Base-by-base conservation (phyloP, 148 eudicot genomes). In the Nepenthes gracilis region DNA sequence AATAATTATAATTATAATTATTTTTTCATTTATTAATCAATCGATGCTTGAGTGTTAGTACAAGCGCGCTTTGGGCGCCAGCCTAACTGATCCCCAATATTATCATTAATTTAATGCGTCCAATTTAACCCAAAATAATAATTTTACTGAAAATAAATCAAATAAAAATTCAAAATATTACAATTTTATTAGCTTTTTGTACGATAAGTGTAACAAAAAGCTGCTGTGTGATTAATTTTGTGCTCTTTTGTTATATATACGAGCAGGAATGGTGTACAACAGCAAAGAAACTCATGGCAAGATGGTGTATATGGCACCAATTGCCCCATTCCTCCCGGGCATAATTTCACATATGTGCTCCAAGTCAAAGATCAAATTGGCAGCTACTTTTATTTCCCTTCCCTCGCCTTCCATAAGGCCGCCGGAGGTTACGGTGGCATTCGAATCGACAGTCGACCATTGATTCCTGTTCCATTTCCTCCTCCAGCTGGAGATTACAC, bases 281-380 rank as follows among this genome's bases (percentile, higher is more conserved):
- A 85, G 47, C 75, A 79, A 62, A 85, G 80, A 61, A 85, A 85
- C 68, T 81, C 90, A 6, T 85, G 86, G 86, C 84, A 85, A 62
- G 90, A 85, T 36, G 90, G 90, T 5, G 80, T 81, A 2, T 77
- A 64, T 34, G 90, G 90, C 45, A 85, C 90, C 2, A 85, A 77
- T 59, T 85, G 90, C 62, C 90, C 90, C 15, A 85, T 85, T 54
- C 90, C 82, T 33, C 86, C 84, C 1, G 82, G 86, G 7, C 57
- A 75, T 34, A 85, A 85, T 78, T 85, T 70, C 66, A 85, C 90
- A 3, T 81, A 85, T 65, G 67, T 75, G 33, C 81, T 81, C 36
- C 86, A 85, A 77, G 86, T 75, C 35, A 85, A 85, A 58, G 90
- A 85, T 69, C 90, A 85, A 57, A 85, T 85, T 36, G 90, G 90